Evolutionary conservation across 805 yeast genomes (phyloP).

Genomic region (Teunomyces atbi): DNA sequence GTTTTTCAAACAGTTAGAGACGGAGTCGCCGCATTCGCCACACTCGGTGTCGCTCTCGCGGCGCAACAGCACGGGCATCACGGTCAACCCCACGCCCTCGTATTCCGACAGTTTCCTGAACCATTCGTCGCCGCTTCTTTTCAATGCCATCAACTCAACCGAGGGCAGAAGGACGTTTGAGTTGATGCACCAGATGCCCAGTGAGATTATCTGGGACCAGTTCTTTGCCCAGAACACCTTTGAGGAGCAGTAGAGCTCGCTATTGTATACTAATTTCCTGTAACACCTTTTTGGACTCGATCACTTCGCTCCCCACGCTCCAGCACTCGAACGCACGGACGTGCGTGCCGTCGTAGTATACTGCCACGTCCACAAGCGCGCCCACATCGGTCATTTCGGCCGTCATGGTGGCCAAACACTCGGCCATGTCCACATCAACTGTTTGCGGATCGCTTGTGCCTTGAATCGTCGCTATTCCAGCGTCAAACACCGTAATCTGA

Average conservation of each 20-base stretch:
- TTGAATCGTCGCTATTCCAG: background rate
- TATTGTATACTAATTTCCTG: slow-evolving; percentile 11
- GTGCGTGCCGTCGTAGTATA: slow-evolving; percentile 28
- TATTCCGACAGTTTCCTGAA: slow-evolving; percentile 3
- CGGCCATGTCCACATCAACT: slow-evolving; percentile 10
- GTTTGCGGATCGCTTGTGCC: background rate
- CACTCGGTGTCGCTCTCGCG: background rate
- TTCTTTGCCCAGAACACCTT: slow-evolving; percentile 38
- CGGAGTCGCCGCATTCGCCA: slow-evolving; percentile 12
- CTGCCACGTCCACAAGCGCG: slow-evolving; percentile 27
- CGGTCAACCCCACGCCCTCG: slow-evolving; percentile 12
- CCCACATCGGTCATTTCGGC: slow-evolving; percentile 18
- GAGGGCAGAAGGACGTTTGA: slow-evolving; percentile 61
- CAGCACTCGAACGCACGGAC: slow-evolving; percentile 23
- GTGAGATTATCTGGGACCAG: slow-evolving; percentile 70
- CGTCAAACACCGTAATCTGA: slow-evolving; percentile 6
- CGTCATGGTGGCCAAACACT: slow-evolving; percentile 10
- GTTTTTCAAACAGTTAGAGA: slow-evolving; percentile 50
- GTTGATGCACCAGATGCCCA: slow-evolving; percentile 60
- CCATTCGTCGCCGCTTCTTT: slow-evolving; percentile 14
- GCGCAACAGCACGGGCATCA: slow-evolving; percentile 11
- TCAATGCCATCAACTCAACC: slow-evolving; percentile 14
- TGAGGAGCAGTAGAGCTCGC: background rate
- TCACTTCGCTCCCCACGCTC: background rate
- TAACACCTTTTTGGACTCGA: slow-evolving; percentile 10